Percentiles rank a stretch among this genome's conserved stretches.
phyloP scores from a whole-genome alignment of 1,284 basidiomycete species.

The Ganoderma multipileum region DNA sequence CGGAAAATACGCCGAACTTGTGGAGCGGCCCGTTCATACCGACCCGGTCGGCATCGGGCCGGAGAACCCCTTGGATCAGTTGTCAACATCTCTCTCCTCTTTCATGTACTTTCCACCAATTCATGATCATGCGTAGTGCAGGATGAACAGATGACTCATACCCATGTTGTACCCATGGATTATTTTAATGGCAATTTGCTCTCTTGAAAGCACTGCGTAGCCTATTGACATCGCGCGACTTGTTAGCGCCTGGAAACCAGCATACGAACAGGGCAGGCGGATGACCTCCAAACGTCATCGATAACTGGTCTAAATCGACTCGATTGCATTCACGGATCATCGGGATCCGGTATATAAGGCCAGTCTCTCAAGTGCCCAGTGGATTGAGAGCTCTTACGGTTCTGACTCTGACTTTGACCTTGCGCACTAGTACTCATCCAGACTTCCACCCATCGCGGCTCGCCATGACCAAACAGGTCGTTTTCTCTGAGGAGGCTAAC shows the following conservation, averaged over 20 bases:
- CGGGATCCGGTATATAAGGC: slow-evolving; percentile 12
- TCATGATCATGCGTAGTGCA: too few species aligned
- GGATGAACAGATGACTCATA: too few species aligned
- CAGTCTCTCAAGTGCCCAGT: not conserved
- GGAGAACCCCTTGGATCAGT: too few species aligned
- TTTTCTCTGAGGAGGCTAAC: slow-evolving; percentile 51
- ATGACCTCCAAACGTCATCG: slow-evolving; percentile 8
- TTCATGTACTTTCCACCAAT: too few species aligned
- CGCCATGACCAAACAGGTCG: slow-evolving; percentile 43
- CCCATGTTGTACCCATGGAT: too few species aligned
- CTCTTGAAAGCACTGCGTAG: too few species aligned
- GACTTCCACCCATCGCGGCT: not conserved
- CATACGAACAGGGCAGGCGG: not conserved
- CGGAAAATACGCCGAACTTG: too few species aligned
- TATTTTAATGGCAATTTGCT: too few species aligned
- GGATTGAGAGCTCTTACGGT: not conserved
- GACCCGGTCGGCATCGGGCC: too few species aligned
- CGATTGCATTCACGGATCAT: slow-evolving; percentile 5
- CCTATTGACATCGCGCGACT: too few species aligned
- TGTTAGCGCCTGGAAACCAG: not conserved
- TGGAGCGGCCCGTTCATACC: too few species aligned
- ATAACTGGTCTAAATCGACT: slow-evolving; percentile 11
- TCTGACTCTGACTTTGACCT: not conserved
- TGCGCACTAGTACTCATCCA: not conserved
- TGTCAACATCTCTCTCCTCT: too few species aligned